These are phyloP conservation scores for Clarkia xantiana DNA, from an alignment of 345 rosid species.

Conservation along the genomic window DNA sequence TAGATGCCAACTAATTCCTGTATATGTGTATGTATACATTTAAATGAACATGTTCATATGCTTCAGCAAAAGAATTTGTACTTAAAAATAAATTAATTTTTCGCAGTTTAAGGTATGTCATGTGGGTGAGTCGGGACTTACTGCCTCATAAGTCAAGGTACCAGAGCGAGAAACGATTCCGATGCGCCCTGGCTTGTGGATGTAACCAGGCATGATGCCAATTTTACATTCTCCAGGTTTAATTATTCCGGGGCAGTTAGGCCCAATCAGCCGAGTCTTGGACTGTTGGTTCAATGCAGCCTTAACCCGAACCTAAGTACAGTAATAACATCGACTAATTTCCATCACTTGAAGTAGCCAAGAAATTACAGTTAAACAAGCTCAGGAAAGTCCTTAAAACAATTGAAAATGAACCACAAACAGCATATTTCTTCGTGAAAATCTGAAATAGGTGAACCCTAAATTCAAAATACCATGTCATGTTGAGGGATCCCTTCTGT, in stretches of 20 bases:
- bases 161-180: conserved; percentile 97
- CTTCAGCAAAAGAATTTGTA: no score
- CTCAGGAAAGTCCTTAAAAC: no score
- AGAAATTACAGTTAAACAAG: no score
- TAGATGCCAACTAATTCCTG: no score
- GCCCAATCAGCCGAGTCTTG: conserved; percentile 84
- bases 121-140: conserved; percentile 20
- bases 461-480: conserved; percentile 51
- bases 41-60: no score
- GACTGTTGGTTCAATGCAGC: conserved; percentile 81
- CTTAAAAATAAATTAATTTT: not conserved
- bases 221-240: conserved; percentile 93
- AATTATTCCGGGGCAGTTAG: conserved; percentile 91
- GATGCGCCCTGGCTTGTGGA: conserved; percentile 89
- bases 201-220: conserved; percentile 96
- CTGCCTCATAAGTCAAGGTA: conserved; percentile 97
- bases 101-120: not conserved
- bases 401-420: no score
- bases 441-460: not conserved
- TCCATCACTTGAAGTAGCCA: no score
- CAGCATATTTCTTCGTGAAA: not conserved
- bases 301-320: conserved; percentile 68
- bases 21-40: no score
- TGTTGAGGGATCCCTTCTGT: conserved; percentile 97
- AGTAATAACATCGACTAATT: not conserved